Evolutionary conservation across 495 filamentous ascomycete species (phyloP).

Genomic region (Hypoxylon crocopeplum): DNA sequence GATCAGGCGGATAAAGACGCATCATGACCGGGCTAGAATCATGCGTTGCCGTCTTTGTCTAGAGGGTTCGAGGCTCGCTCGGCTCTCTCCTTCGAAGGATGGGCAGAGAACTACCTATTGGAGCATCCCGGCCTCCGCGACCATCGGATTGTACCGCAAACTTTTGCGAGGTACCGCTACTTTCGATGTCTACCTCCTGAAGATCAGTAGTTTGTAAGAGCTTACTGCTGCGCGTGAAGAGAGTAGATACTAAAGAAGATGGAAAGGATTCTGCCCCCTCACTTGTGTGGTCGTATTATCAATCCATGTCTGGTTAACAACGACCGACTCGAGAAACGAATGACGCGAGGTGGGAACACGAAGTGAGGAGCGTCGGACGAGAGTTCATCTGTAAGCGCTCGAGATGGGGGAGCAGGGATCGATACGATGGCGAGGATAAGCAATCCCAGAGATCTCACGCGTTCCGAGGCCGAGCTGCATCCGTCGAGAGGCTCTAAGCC

Average conservation of each 20-base stretch:
- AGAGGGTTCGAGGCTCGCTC: conserved; percentile 11
- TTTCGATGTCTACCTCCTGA: conserved; percentile 17
- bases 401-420: conserved; percentile 9
- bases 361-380: conserved; percentile 28
- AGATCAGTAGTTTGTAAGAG: conserved; percentile 17
- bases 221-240: conserved; percentile 13
- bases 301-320: conserved; percentile 21
- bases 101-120: conserved; percentile 10
- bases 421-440: conserved; percentile 17
- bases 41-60: conserved; percentile 12
- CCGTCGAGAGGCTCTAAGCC: conserved; percentile 28
- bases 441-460: conserved; percentile 17
- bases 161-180: conserved; percentile 29
- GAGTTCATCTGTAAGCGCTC: conserved; percentile 30
- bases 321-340: conserved; percentile 13
- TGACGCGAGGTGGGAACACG: conserved; percentile 26
- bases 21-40: conserved; percentile 25
- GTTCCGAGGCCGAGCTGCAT: conserved; percentile 27
- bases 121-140: conserved; percentile 1
- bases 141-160: conserved; percentile 22
- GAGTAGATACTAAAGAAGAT: conserved; percentile 3
- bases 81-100: conserved; percentile 13
- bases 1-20: conserved; percentile 32
- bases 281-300: conserved; percentile 13
- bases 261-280: conserved; percentile 7